Evolutionary conservation across 768 basidiomycete genomes (phyloP).

Genomic region (Tylopilus balloui): DNA sequence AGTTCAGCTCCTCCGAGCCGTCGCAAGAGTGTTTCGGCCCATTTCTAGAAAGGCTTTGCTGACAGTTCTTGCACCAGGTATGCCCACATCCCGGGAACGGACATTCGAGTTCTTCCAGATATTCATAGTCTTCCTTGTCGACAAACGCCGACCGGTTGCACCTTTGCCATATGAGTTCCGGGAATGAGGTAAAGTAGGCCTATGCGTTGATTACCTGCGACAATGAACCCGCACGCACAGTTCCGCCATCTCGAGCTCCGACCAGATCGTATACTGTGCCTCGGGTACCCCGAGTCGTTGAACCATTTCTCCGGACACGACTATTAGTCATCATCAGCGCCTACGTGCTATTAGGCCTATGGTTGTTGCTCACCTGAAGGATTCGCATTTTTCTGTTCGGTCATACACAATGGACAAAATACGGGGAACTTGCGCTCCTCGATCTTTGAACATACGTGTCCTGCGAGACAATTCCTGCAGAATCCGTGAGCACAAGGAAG

Average conservation of each 20-base stretch:
- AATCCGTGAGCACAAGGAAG: constrained; percentile 46
- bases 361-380: constrained; percentile 31
- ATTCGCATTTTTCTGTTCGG: constrained; percentile 27
- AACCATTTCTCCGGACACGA: constrained; percentile 34
- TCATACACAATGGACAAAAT: constrained; percentile 53
- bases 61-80: constrained; percentile 59
- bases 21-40: constrained; percentile 52
- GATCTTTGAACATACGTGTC: constrained; percentile 43
- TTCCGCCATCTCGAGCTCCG: constrained; percentile 42
- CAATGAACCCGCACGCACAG: constrained; percentile 44
- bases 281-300: constrained; percentile 41
- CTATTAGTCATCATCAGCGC: constrained; percentile 26
- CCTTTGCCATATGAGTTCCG: constrained; percentile 30
- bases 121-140: constrained; percentile 45
- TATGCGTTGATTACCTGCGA: constrained; percentile 36
- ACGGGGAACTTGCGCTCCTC: constrained; percentile 53
- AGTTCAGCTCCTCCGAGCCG: constrained; percentile 48
- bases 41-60: constrained; percentile 31
- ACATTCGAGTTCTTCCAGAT: constrained; percentile 41
- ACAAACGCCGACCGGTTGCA: constrained; percentile 48
- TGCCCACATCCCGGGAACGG: constrained; percentile 45
- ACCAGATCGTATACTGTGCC: constrained; percentile 36
- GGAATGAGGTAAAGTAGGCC: neutral
- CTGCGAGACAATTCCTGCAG: constrained; percentile 49
- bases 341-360: neutral